Percentiles rank a stretch among this genome's conserved stretches.
Conservation (phyloP, 1,284 basidiomycete species). For the Heterobasidion occidentale region DNA sequence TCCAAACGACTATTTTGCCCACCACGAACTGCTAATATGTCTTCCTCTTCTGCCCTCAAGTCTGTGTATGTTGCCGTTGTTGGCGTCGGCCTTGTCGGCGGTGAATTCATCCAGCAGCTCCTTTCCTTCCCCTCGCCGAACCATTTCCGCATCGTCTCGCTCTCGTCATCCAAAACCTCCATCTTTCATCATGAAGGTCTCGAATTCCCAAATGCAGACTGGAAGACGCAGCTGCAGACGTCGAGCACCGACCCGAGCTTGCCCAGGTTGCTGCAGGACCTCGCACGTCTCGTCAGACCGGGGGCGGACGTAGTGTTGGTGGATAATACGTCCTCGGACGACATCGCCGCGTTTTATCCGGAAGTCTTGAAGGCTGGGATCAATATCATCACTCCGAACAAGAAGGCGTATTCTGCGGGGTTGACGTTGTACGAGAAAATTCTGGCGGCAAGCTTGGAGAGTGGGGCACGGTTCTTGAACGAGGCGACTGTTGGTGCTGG, state of each 20-base stretch:
- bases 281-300: slow-evolving; percentile 35
- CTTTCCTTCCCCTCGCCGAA: slow-evolving; percentile 53
- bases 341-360: slow-evolving; percentile 82
- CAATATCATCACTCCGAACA: slow-evolving; percentile 94
- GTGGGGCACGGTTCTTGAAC: slow-evolving; percentile 71
- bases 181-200: slow-evolving; percentile 48
- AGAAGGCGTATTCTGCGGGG: slow-evolving; percentile 90
- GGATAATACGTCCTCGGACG: slow-evolving; percentile 90
- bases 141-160: slow-evolving; percentile 67
- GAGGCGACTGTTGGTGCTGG: slow-evolving; percentile 97
- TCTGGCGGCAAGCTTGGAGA: slow-evolving; percentile 40
- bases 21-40: not conserved
- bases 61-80: slow-evolving; percentile 53
- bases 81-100: slow-evolving; percentile 85
- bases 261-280: slow-evolving; percentile 34
- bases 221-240: slow-evolving; percentile 38
- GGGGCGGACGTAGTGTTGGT: slow-evolving; percentile 71
- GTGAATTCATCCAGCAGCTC: slow-evolving; percentile 77
- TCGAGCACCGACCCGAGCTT: slow-evolving; percentile 38
- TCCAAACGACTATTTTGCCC: not conserved
- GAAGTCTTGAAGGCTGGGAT: slow-evolving; percentile 74
- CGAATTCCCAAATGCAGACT: slow-evolving; percentile 26
- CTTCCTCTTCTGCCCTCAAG: not conserved
- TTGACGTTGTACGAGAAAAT: slow-evolving; percentile 70
- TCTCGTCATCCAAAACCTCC: slow-evolving; percentile 72